These are phyloP conservation scores for Lasiodiplodia citricola DNA, from an alignment of 2,329 filamentous ascomycete genomes.

Conservation along the genomic window DNA sequence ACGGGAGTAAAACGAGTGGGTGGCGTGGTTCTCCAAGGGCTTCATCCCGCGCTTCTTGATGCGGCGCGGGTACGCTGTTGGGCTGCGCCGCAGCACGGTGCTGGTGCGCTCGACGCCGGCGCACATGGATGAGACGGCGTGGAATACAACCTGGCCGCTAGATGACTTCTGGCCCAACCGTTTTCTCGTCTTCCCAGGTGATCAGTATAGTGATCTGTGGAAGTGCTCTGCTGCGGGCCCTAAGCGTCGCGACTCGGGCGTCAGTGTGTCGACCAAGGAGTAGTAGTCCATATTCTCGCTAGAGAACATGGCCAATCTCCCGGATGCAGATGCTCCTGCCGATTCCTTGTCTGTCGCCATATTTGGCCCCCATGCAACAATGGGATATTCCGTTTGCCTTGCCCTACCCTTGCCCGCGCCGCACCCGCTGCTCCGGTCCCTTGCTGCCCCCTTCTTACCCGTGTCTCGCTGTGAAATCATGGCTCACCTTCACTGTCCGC, in stretches of 20 bases:
- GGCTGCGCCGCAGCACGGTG: background rate
- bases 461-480: no score
- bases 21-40: background rate
- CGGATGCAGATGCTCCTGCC: no score
- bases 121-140: background rate
- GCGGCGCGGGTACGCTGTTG: background rate
- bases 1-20: background rate
- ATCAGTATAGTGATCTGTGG: background rate
- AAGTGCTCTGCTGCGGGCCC: no score
- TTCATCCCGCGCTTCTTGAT: background rate
- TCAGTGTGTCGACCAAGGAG: background rate
- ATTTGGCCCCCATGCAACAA: no score
- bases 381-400: no score
- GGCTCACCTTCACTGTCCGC: no score
- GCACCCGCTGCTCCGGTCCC: no score
- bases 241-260: background rate
- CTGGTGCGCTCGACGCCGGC: background rate
- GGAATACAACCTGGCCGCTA: background rate
- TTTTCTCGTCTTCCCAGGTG: background rate
- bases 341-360: no score
- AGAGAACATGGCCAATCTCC: background rate
- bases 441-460: no score
- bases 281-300: background rate
- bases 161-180: background rate
- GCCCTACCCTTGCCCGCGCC: no score